Evolutionary conservation across 305 asterid species (phyloP).

Genomic region (Fraxinus ornus): DNA sequence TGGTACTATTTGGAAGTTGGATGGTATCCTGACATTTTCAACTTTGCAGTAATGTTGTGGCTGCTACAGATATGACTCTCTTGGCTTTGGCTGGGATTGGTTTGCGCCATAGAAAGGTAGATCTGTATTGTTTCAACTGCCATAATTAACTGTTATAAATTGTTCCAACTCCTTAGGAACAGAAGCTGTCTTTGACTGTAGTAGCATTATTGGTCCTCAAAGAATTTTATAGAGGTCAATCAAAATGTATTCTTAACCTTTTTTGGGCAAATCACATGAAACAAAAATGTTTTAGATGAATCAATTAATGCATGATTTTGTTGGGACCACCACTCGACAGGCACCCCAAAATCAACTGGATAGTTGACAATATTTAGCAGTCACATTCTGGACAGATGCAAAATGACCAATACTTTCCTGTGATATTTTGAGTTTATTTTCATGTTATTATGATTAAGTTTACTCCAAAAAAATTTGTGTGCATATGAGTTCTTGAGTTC

Average conservation of each 20-base stretch:
- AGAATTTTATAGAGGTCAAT: slow-evolving; percentile 15
- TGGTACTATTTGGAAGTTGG: slow-evolving; percentile 24
- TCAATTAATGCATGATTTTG: slow-evolving; percentile 4
- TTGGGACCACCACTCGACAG: not conserved
- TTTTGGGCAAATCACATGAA: slow-evolving; percentile 4
- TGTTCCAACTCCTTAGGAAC: slow-evolving; percentile 11
- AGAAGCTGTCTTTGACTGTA: slow-evolving; percentile 14
- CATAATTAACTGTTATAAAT: not conserved
- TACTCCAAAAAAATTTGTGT: not conserved
- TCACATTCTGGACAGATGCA: slow-evolving; percentile 12
- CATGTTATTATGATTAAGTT: not conserved
- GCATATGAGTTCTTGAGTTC: not conserved
- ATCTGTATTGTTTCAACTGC: slow-evolving; percentile 19
- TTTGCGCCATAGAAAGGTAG: slow-evolving; percentile 78
- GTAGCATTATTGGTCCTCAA: slow-evolving; percentile 7
- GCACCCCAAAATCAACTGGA: slow-evolving; percentile 18
- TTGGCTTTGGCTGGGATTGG: slow-evolving; percentile 98
- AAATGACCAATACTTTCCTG: slow-evolving; percentile 12
- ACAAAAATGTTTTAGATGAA: slow-evolving; percentile 13
- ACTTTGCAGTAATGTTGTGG: slow-evolving; percentile 87
- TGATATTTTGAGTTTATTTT: slow-evolving; percentile 17
- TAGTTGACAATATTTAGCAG: slow-evolving; percentile 14
- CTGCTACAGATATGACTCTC: slow-evolving; percentile 94
- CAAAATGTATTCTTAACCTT: not conserved
- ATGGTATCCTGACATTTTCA: slow-evolving; percentile 41